Evolutionary conservation across 768 basidiomycete genomes (phyloP), one percentile per base, ranked within the genome.

Genomic region (Amanita polypyramis): DNA sequence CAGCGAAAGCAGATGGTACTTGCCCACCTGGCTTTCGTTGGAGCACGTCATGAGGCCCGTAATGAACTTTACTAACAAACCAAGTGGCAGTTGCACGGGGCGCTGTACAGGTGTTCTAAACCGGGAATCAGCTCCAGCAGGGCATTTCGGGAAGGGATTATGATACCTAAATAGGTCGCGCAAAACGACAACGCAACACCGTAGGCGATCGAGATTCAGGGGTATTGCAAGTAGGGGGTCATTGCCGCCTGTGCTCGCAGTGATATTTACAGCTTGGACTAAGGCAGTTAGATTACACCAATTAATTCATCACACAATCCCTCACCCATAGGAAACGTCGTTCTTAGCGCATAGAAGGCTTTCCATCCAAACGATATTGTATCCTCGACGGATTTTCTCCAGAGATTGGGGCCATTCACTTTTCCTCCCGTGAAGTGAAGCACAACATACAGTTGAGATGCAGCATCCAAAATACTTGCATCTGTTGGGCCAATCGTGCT

Each of bases 361-460:
- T 67, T 70, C 78, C 78, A 82, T n/a, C 76, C 79, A 56, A 82
- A 79, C 0, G 65, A 66, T 42, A 91, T 51, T 1, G 80, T 79
- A 23, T 82, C 82, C 42, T 89, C 85, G 20, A 90, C 50, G 12
- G 78, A 79, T 55, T 83, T 87, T 53, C 81, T 73, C 89, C 89
- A 92, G 4, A 83, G 55, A 44, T 68, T 75, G 9, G 77, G 70
- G 12, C 80, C 79, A 20, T 82, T 85, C 7, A 86, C 79, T 62
- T 89, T 92, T 6, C 90, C 89, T 17, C 86, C 86, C 0, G 84
- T 80, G 23, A 76, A 64, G 60, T 82, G 82, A 4, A 92, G 69
- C 19, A 70, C 64, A 2, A 80, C 65, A 49, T 82, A 85, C 17
- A 92, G 69, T 15, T 65, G 58, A 5, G 79, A 78, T 2, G 81